These are phyloP conservation scores for Monarda citriodora DNA, from an alignment of 305 asterid species.

Conservation along the genomic window DNA sequence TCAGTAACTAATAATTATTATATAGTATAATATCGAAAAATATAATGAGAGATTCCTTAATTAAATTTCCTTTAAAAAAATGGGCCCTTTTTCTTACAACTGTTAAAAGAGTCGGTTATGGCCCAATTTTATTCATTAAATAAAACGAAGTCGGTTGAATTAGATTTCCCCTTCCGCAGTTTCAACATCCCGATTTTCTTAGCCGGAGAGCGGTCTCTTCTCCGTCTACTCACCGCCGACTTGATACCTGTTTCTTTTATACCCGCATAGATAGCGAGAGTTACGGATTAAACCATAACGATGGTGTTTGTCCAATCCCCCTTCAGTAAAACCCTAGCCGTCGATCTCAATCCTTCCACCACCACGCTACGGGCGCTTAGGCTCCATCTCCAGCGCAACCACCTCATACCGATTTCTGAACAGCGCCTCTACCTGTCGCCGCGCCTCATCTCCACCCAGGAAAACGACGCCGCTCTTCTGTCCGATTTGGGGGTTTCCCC, in stretches of 20 bases:
- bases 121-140: too few relatives aligned
- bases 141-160: too few relatives aligned
- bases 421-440: conserved; percentile 52
- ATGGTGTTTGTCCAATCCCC: conserved; percentile 62
- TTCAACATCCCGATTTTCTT: too few relatives aligned
- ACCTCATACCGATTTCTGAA: conserved; percentile 35
- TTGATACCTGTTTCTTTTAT: background rate
- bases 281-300: background rate
- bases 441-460: conserved; percentile 31
- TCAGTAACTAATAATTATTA: too few relatives aligned
- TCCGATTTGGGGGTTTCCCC: conserved; percentile 42
- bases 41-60: too few relatives aligned
- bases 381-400: conserved; percentile 35
- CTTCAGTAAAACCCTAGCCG: conserved; percentile 44
- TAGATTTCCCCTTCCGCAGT: too few relatives aligned
- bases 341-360: conserved; percentile 42
- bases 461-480: conserved; percentile 25
- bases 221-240: background rate
- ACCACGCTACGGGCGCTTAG: conserved; percentile 37
- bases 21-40: too few relatives aligned
- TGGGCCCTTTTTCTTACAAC: too few relatives aligned
- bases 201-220: too few relatives aligned
- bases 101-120: too few relatives aligned
- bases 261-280: background rate
- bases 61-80: too few relatives aligned